These are phyloP conservation scores for Cicer chorassanicum DNA, from an alignment of 306 rosid genomes.

Conservation along the genomic window DNA sequence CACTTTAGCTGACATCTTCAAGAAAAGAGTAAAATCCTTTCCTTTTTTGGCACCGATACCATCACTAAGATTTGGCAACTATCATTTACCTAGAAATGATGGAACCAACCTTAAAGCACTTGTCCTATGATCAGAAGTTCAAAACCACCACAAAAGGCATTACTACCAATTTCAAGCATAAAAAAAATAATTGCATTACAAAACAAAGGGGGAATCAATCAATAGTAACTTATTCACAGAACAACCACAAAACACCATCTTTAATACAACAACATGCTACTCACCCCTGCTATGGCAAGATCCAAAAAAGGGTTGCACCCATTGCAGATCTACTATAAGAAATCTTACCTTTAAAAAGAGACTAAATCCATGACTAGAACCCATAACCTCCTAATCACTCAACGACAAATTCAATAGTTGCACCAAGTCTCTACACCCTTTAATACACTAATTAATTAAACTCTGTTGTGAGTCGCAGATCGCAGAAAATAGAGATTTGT, in stretches of 20 bases:
- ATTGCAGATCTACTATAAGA: not conserved
- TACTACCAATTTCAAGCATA: constrained; percentile 22
- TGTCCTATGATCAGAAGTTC: constrained; percentile 19
- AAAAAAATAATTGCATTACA: not conserved
- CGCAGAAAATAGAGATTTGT: too few species aligned
- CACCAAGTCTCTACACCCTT: not conserved
- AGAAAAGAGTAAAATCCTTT: constrained; percentile 24
- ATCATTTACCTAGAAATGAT: constrained; percentile 28
- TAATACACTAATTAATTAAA: not conserved
- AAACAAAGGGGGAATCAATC: constrained; percentile 2
- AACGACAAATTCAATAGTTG: not conserved
- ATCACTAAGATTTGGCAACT: not conserved
- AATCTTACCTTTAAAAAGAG: not conserved
- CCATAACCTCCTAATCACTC: not conserved
- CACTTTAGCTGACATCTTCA: constrained; percentile 24
- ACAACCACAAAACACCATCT: not conserved
- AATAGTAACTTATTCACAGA: constrained; percentile 7
- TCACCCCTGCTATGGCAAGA: not conserved
- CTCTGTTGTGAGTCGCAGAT: too few species aligned
- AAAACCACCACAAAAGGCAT: constrained; percentile 36
- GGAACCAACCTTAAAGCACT: constrained; percentile 29
- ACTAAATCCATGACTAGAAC: not conserved
- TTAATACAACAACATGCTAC: not conserved
- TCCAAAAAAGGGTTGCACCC: not conserved
- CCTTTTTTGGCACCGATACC: not conserved